phyloP scores from a whole-genome alignment of 768 basidiomycete genomes.

The Suillus luteus region DNA sequence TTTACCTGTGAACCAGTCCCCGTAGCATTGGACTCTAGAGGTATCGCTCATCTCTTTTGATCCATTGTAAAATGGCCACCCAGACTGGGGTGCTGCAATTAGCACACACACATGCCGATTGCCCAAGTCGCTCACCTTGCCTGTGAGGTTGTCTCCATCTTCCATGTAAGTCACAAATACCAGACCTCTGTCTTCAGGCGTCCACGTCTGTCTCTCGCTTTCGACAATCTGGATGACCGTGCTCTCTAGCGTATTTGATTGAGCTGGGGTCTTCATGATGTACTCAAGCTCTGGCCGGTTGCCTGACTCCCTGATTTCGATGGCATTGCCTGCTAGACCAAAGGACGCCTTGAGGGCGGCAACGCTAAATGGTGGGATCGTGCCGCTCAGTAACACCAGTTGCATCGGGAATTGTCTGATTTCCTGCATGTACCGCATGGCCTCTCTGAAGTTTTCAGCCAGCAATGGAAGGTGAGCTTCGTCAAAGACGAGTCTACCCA shows the following conservation, averaged over 20 bases:
- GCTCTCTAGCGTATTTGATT: fast-evolving
- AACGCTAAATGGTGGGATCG: constrained; percentile 13
- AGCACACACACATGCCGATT: not conserved
- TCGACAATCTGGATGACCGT: not conserved
- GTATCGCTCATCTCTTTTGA: constrained; percentile 9
- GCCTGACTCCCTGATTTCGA: not conserved
- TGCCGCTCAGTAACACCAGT: constrained; percentile 26
- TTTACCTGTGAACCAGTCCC: constrained; percentile 15
- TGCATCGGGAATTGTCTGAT: constrained; percentile 18
- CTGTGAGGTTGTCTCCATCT: not conserved
- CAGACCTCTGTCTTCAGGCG: not conserved
- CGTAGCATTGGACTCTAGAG: not conserved
- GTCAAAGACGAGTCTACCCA: constrained; percentile 24
- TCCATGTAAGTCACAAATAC: constrained; percentile 15
- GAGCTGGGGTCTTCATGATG: not conserved
- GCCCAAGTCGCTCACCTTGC: not conserved
- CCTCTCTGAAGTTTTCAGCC: constrained; percentile 14
- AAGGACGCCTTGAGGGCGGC: constrained; percentile 8
- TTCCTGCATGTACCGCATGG: constrained; percentile 11
- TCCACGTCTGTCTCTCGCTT: fast-evolving
- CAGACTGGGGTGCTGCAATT: not conserved
- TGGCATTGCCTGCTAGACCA: not conserved
- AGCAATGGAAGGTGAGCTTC: constrained; percentile 25
- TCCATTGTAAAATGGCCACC: constrained; percentile 20
- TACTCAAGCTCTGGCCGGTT: constrained; percentile 23